Base-by-base conservation (phyloP, 805 yeast genomes). In the Yarrowia sp. region DNA sequence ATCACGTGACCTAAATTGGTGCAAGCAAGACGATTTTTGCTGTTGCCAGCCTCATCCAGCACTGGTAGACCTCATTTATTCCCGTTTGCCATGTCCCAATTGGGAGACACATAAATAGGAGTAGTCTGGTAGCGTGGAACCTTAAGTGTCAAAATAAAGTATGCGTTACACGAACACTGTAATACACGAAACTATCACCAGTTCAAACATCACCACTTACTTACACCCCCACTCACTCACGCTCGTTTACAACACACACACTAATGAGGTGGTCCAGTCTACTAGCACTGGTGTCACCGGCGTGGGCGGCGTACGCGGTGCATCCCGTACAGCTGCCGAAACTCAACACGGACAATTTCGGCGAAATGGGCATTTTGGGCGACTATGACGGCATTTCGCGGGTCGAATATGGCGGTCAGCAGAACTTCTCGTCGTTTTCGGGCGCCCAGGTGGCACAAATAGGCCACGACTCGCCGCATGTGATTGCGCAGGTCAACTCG, bases 301-400 rank as follows among this genome's bases (percentile, higher is more conserved):
- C 39, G 17, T n/a, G 17, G 19, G 47, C 46, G 4, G 43, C 52
- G 33, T 61, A 61, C 44, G 42, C 47, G 47, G 69, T 67, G 52
- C 64, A 73, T 55, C 44, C 69, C 10, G 74, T 74, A 34, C 56
- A 43, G 24, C 69, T 70, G 34, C 77, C 77, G 8, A 40, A 70
- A 5, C 68, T 74, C 30, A 69, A 73, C 66, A 56, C 69, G 24
- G 61, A 68, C 10, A 52, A 65, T 24, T 69, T 76, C 17, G 79
- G 79, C 24, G 68, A 71, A 34, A 70, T 77, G 38, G 78, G 76
- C 33, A 66, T 77, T 19, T 73, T 79, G 12, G 84, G 84, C 24
- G 71, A 75, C 67, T 81, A 76, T 68, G 78, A 76, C 61, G 81
- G 80, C 14, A 71, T 80, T 14, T 74, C 83, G 6, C 70, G 68